Base-by-base conservation (phyloP, 192 early-diverging fungal species). In the Haplosporangium gracile region DNA sequence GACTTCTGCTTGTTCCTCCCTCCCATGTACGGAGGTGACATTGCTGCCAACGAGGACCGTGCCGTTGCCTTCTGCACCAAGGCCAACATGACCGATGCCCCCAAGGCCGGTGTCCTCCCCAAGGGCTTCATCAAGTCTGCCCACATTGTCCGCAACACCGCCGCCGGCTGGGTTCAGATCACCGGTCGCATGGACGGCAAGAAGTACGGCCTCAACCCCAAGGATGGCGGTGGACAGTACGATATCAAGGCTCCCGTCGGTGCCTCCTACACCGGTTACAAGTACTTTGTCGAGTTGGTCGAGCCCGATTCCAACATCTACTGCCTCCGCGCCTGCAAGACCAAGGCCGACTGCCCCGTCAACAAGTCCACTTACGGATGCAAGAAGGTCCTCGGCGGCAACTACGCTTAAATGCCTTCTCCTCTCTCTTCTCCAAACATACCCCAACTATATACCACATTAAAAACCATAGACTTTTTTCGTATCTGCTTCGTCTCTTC, bases 1-100 rank as follows among this genome's bases (percentile, higher is more conserved):
- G 81, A 89, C 11, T 92, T 92, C 70, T 92, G 91, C 51, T 65
- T 90, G 20, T 92, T 92, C 81, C 76, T 92, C 65, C 91, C 91
- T 38, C 91, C 90, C 43, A 77, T 74, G 74, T 73, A 74, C 36
- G 83, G 82, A 26, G 82, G 83, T 32, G 73, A 65, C 32, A 91
- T 91, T 75, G 49, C 88, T 22, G 88, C 78, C 6, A 91, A 88
- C 72, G 92, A 93, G 84, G 81, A 83, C 43, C 68, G 49, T n/a
- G 88, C 88, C 45, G 75, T 89, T 65, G 70, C 88, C 29, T 86
- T 81, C 75, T 89, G 88, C 57, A 87, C 83, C 32, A 78, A 82
- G 72, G 83, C 91, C 32, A 36, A 81, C 32, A 82, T 86, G 32
- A 79, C 88, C 24, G 26, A 74, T 32, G 88, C 92, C 34, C 83